phyloP scores from a whole-genome alignment of 1,284 basidiomycete genomes.

The Ustanciosporium gigantosporum region DNA sequence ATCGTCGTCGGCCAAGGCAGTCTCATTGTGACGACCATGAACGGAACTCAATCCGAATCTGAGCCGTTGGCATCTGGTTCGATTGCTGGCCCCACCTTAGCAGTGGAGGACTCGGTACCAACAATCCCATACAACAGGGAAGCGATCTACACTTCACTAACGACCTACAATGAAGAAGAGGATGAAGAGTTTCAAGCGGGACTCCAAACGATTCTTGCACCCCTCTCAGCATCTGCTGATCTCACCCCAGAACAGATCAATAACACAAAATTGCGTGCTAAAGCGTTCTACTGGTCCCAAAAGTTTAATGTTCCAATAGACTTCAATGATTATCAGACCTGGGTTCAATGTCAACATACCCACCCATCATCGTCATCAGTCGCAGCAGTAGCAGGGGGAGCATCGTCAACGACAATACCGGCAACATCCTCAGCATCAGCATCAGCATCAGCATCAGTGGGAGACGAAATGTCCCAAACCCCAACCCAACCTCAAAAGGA shows the following conservation, averaged over 20 bases:
- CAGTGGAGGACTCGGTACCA: too few species aligned
- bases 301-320: conserved; percentile 31
- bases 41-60: too few species aligned
- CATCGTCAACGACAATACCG: background rate
- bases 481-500: background rate
- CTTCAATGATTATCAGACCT: conserved; percentile 25
- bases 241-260: conserved; percentile 31
- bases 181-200: conserved; percentile 40
- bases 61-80: too few species aligned
- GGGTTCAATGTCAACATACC: conserved; percentile 10
- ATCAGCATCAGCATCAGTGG: background rate
- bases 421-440: background rate
- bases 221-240: conserved; percentile 27
- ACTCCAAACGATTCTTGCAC: conserved; percentile 37
- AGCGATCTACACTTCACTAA: conserved; percentile 23
- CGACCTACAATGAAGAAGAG: conserved; percentile 12
- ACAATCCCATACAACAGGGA: conserved; percentile 20
- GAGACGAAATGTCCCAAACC: too few species aligned
- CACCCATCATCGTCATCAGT: background rate
- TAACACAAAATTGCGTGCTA: conserved; percentile 32
- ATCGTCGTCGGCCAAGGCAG: too few species aligned
- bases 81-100: too few species aligned
- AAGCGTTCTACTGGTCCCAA: conserved; percentile 39
- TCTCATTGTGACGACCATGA: too few species aligned
- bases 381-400: background rate